Conservation (phyloP, 768 basidiomycete genomes). For the Agrocybe pediades region DNA sequence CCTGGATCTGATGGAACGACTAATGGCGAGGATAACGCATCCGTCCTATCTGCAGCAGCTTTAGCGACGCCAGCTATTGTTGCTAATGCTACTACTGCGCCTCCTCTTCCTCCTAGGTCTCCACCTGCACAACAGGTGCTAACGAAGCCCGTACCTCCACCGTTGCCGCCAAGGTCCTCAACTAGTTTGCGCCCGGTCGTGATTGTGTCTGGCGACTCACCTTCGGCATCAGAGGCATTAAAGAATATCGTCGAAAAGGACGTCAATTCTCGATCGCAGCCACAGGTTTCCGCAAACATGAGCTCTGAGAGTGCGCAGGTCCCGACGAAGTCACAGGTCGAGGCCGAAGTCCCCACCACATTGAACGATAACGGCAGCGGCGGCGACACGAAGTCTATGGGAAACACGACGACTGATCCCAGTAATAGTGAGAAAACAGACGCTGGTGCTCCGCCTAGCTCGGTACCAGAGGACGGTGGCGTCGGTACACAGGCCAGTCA, state of each 20-base stretch:
- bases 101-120: conserved; percentile 2
- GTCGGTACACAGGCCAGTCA: no score
- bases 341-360: no score
- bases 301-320: no score
- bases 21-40: background rate
- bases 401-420: background rate
- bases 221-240: conserved; percentile 55
- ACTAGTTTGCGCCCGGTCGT: conserved; percentile 23
- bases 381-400: no score
- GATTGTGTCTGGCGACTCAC: conserved; percentile 7
- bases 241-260: conserved; percentile 58
- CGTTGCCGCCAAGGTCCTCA: conserved; percentile 48
- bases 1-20: background rate
- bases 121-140: conserved; percentile 11
- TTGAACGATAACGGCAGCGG: no score
- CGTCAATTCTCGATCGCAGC: conserved; percentile 22
- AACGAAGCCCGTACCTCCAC: conserved; percentile 33
- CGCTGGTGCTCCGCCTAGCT: background rate
- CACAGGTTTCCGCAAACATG: no score
- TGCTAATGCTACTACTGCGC: background rate
- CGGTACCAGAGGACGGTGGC: background rate
- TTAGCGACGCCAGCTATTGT: conserved; percentile 5
- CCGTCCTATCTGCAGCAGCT: background rate
- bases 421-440: background rate
- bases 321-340: no score